phyloP scores from a whole-genome alignment of 345 rosid genomes.

The Psidium guajava region DNA sequence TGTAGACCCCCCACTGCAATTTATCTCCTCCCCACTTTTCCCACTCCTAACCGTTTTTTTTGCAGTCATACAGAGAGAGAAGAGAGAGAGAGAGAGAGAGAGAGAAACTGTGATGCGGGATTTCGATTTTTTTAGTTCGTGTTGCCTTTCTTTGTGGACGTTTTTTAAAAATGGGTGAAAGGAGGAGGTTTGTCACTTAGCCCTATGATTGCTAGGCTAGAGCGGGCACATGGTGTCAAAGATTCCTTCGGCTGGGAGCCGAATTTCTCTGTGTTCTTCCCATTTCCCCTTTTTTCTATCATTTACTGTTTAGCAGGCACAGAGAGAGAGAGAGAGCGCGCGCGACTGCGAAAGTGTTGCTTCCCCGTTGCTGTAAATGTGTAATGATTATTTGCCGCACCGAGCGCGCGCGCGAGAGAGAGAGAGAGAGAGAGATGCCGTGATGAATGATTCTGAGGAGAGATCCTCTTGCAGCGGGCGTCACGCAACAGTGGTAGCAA shows the following conservation, averaged over 20 bases:
- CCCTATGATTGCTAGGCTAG: not conserved
- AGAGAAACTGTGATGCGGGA: not conserved
- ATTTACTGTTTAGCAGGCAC: not conserved
- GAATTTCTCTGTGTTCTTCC: not conserved
- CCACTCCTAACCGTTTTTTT: not conserved
- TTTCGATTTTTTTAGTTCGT: not conserved
- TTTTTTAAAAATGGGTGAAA: not conserved
- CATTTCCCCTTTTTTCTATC: not conserved
- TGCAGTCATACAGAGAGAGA: not conserved
- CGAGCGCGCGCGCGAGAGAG: not conserved
- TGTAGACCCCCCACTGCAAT: not conserved
- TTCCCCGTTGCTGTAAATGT: not conserved
- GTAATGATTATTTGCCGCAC: not conserved
- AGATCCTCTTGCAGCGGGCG: not conserved
- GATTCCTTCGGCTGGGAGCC: not conserved
- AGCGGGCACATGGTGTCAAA: not conserved
- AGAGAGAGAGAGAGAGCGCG: not conserved
- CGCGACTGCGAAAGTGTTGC: not conserved
- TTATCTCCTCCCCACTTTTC: not conserved
- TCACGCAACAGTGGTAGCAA: not conserved
- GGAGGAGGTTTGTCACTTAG: not conserved
- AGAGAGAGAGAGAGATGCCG: not conserved
- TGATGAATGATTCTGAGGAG: not conserved
- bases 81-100: not conserved
- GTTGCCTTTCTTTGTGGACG: not conserved